These are phyloP conservation scores for Paramecium tetraurelia DNA, from an alignment of 73 alveolate species.

Conservation along the genomic window DNA sequence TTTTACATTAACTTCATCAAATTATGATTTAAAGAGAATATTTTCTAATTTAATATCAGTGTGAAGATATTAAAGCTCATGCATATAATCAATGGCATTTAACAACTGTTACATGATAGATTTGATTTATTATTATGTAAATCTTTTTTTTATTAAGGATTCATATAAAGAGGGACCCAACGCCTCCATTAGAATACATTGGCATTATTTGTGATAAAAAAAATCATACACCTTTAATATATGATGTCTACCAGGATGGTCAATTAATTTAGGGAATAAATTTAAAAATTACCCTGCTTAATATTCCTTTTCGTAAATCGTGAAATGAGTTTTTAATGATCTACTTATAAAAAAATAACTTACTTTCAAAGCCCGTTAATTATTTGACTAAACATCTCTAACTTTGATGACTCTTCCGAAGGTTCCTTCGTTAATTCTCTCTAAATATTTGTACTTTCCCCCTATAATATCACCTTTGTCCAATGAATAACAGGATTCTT, in stretches of 20 bases:
- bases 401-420: constrained; percentile 5
- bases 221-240: not conserved
- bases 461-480: not conserved
- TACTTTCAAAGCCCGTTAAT: not conserved
- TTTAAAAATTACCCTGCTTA: not conserved
- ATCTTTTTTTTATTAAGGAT: not conserved
- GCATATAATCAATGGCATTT: constrained; percentile 63
- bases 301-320: not conserved
- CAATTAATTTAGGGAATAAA: not conserved
- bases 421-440: constrained; percentile 12
- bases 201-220: not conserved
- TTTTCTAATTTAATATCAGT: constrained; percentile 90
- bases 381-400: not conserved
- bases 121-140: not conserved
- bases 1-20: constrained; percentile 70
- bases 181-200: not conserved
- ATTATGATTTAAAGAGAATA: constrained; percentile 64
- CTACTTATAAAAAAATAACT: not conserved
- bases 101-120: not conserved
- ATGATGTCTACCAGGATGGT: constrained; percentile 25
- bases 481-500: not conserved
- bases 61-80: constrained; percentile 70
- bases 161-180: not conserved
- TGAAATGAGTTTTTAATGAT: not conserved
- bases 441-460: not conserved